Evolutionary conservation across 176 grass and related monocot genomes (phyloP).

Genomic region (Hordeum vulgare): DNA sequence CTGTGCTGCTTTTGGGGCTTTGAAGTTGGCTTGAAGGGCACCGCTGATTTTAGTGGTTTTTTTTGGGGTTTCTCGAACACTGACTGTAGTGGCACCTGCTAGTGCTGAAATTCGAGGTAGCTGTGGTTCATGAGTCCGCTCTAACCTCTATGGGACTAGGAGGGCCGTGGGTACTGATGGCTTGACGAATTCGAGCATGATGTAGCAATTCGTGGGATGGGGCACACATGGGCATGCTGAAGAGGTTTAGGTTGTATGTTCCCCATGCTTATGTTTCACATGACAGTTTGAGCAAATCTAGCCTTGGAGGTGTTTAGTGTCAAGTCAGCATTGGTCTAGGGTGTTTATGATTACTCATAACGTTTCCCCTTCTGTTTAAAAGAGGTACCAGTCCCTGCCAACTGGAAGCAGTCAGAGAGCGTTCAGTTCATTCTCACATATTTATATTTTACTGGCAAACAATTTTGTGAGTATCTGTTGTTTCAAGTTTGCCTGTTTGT

Average conservation of each 20-base stretch:
- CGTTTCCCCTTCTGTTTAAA: neutral
- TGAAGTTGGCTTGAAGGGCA: neutral
- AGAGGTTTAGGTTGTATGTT: neutral
- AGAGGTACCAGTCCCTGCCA: neutral
- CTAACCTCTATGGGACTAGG: neutral
- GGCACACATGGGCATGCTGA: neutral
- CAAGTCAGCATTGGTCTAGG: neutral
- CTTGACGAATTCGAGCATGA: neutral
- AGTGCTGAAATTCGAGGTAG: neutral
- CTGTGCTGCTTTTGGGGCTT: neutral
- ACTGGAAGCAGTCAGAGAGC: neutral
- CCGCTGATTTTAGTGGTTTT: neutral
- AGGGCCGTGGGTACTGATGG: neutral
- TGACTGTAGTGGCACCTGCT: neutral
- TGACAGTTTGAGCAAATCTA: neutral
- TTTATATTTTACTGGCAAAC: neutral
- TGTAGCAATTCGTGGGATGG: neutral
- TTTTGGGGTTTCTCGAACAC: neutral
- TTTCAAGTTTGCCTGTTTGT: neutral
- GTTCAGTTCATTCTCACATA: neutral
- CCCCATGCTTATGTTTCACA: constrained; percentile 6
- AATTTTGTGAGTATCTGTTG: neutral
- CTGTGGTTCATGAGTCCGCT: neutral
- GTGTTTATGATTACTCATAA: neutral
- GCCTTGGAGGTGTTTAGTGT: neutral